Conservation (phyloP, 306 rosid genomes). For the Pterocarpus macrocarpus region DNA sequence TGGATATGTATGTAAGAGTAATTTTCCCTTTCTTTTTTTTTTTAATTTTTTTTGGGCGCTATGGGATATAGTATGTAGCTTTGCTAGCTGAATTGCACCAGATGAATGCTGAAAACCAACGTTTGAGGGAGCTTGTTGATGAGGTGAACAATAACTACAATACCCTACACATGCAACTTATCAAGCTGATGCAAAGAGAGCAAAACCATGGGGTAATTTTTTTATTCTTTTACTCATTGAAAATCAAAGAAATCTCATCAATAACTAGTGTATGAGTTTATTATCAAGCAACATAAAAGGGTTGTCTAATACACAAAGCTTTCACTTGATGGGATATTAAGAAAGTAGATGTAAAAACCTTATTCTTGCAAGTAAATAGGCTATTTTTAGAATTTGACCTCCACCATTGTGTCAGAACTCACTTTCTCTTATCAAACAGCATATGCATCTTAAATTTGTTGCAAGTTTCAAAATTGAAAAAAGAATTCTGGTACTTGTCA, state of each 20-base stretch:
- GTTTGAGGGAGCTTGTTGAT: conserved; percentile 57
- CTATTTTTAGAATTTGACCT: too few species aligned
- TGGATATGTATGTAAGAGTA: neutral
- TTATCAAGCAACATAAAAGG: neutral
- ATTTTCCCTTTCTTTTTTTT: neutral
- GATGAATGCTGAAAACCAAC: conserved; percentile 58
- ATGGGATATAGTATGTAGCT: conserved; percentile 47
- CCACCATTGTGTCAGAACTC: too few species aligned
- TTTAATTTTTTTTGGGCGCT: neutral
- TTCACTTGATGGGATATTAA: too few species aligned
- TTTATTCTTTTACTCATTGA: neutral
- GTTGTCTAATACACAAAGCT: too few species aligned
- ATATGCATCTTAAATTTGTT: neutral
- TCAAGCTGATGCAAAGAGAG: conserved; percentile 44
- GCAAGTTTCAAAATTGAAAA: neutral
- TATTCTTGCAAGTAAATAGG: too few species aligned
- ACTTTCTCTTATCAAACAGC: too few species aligned
- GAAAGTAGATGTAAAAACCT: too few species aligned
- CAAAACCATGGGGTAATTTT: conserved; percentile 41
- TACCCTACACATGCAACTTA: conserved; percentile 53
- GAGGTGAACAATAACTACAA: conserved; percentile 57
- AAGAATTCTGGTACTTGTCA: neutral
- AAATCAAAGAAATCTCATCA: conserved; percentile 10
- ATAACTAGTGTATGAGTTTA: neutral
- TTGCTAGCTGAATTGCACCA: conserved; percentile 60